Percentiles rank a stretch among this genome's conserved stretches.
Evolutionary conservation across 805 yeast species (phyloP).

Genomic region (Kodamaea hsintzibuensis): DNA sequence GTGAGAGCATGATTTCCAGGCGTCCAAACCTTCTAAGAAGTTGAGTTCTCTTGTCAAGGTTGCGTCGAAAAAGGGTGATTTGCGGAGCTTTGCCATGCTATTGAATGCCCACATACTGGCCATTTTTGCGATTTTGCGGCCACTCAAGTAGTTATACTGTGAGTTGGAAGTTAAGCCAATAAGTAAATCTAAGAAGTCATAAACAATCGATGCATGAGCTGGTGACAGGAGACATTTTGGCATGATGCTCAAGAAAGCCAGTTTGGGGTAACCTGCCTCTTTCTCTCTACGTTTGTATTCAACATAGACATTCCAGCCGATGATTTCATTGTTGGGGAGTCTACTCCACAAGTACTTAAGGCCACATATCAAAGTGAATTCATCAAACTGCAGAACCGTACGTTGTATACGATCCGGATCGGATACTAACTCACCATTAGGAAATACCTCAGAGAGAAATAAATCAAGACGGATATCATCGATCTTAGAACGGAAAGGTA

Average conservation of each 20-base stretch:
- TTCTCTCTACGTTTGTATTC: slow-evolving; percentile 66
- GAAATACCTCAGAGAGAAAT: slow-evolving; percentile 60
- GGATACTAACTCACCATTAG: slow-evolving; percentile 49
- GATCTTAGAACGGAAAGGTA: slow-evolving; percentile 75
- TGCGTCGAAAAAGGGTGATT: slow-evolving; percentile 40
- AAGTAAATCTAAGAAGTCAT: slow-evolving; percentile 80
- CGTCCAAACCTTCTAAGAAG: slow-evolving; percentile 69
- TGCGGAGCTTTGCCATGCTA: slow-evolving; percentile 30
- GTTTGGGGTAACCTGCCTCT: slow-evolving; percentile 64
- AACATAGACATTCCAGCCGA: slow-evolving; percentile 84
- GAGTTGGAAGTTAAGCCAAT: slow-evolving; percentile 79
- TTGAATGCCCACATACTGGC: slow-evolving; percentile 90
- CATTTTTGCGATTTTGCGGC: slow-evolving; percentile 76
- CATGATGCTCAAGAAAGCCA: slow-evolving; percentile 78
- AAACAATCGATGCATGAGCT: slow-evolving; percentile 86
- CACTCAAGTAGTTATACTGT: slow-evolving; percentile 73
- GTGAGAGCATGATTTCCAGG: slow-evolving; percentile 80
- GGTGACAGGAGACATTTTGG: slow-evolving; percentile 82
- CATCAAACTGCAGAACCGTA: slow-evolving; percentile 53
- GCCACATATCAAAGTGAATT: slow-evolving; percentile 68
- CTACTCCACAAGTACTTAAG: slow-evolving; percentile 87
- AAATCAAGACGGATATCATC: slow-evolving; percentile 59
- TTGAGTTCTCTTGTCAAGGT: slow-evolving; percentile 31
- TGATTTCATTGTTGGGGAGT: slow-evolving; percentile 72
- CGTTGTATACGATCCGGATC: slow-evolving; percentile 41